Percentiles rank a stretch among this genome's conserved stretches.
Conservation (phyloP, 805 yeast species). For the Cyberlindnera amylophila region DNA sequence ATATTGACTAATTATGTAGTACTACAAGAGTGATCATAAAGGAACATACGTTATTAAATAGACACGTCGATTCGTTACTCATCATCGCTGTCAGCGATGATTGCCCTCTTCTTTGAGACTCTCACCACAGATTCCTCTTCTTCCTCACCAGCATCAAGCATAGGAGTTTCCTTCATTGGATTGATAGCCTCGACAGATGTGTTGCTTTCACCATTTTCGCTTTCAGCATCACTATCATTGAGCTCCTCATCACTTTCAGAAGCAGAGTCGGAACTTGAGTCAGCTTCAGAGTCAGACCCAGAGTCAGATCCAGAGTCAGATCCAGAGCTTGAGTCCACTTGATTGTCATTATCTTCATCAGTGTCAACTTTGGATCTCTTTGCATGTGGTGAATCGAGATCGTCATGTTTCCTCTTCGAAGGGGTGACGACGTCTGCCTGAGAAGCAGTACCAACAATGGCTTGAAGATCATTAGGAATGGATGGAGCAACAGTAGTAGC, state of each 20-base stretch:
- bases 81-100: conserved; percentile 15
- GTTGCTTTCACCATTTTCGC: not conserved
- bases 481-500: not conserved
- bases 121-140: conserved; percentile 5
- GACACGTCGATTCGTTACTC: conserved; percentile 4
- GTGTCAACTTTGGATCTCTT: conserved; percentile 11
- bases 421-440: not conserved
- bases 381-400: conserved; percentile 8
- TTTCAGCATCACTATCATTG: not conserved
- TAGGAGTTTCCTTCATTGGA: not conserved
- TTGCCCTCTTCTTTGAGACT: conserved; percentile 9
- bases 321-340: not conserved
- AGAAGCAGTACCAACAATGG: not conserved
- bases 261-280: conserved; percentile 6
- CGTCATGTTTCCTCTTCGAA: conserved; percentile 4
- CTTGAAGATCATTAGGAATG: not conserved
- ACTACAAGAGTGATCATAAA: not conserved
- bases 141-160: conserved; percentile 2
- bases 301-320: conserved; percentile 4
- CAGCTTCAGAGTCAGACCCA: conserved; percentile 6
- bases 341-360: conserved; percentile 1
- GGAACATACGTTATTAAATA: not conserved
- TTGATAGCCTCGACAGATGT: not conserved
- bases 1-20: not conserved
- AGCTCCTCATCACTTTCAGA: not conserved